Evolutionary conservation across 805 yeast species (phyloP), one percentile per base, ranked within the genome.

Genomic region (Lachancea nothofagi): DNA sequence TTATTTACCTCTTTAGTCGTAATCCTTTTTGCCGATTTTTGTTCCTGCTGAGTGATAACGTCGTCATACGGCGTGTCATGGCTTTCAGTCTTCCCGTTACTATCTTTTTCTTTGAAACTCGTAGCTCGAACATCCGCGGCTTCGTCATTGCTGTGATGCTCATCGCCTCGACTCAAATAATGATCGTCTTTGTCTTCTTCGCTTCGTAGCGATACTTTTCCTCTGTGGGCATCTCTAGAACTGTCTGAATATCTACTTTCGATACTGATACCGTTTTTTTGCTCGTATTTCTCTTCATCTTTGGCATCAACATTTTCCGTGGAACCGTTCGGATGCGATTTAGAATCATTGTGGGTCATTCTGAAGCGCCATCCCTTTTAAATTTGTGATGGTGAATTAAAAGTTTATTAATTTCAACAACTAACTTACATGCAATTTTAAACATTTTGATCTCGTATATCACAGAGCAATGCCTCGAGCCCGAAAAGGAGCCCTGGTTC

Each of bases 401-500:
- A n/a, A n/a, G n/a, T n/a, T n/a, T n/a, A n/a, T 13, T 21, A 10
- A 31, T 12, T 18, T 21, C 14, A 21, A 22, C 27, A 5, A 21
- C 22, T 22, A n/a, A 9, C 30, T 9, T 9, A 14, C 17, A 5
- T 18, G 10, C 23, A 10, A 15, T 12, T 19, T 30, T 10, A n/a
- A 36, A 2, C 10, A 13, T 7, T n/a, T 20, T 23, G 8, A 9
- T 10, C 10, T 9, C 10, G 6, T n/a, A 30, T 13, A 17, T 6
- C 24, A 13, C 6, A 30, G 20, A n/a, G 14, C 13, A 13, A 60
- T 70, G 80, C 75, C 79, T 2, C 64, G 77, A 45, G 80, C 80
- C 28, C 67, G 77, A 31, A 72, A 70, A 54, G 80, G 80, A 38
- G 67, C 74, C 3, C 51, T 76, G 33, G 61, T 76, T 13, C 71